phyloP scores from a whole-genome alignment of 1,139 yeast genomes.

The Yamadazyma triangularis region DNA sequence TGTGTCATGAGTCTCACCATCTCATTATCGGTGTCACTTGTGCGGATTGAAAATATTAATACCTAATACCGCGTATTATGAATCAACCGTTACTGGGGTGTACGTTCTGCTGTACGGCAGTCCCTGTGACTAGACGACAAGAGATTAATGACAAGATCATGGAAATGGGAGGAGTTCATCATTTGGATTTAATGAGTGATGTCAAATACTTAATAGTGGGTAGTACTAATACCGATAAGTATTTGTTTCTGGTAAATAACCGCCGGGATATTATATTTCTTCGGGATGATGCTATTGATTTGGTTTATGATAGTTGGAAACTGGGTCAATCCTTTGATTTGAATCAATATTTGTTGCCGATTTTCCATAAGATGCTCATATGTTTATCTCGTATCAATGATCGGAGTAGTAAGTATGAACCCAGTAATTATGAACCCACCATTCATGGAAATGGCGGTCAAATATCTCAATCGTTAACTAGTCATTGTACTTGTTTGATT shows the following conservation, averaged over 20 bases:
- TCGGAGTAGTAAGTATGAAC: slow-evolving; percentile 14
- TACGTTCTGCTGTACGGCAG: slow-evolving; percentile 43
- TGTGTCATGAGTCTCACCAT: too few relatives aligned
- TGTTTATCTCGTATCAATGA: slow-evolving; percentile 50
- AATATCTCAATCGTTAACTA: slow-evolving; percentile 53
- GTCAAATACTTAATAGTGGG: slow-evolving; percentile 69
- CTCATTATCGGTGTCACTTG: too few relatives aligned
- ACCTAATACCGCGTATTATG: not conserved
- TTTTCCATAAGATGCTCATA: slow-evolving; percentile 45
- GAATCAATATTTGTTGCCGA: slow-evolving; percentile 26
- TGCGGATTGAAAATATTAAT: too few relatives aligned
- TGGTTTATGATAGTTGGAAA: slow-evolving; percentile 5
- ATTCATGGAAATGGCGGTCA: slow-evolving; percentile 56
- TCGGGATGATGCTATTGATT: slow-evolving; percentile 12
- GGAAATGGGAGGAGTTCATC: slow-evolving; percentile 61
- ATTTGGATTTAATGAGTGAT: slow-evolving; percentile 61
- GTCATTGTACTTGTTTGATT: slow-evolving; percentile 47
- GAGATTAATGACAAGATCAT: slow-evolving; percentile 38
- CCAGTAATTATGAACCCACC: slow-evolving; percentile 14
- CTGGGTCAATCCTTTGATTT: slow-evolving; percentile 32
- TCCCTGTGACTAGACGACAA: slow-evolving; percentile 23
- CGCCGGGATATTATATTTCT: slow-evolving; percentile 60
- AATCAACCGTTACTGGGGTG: slow-evolving; percentile 27
- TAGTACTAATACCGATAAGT: slow-evolving; percentile 61
- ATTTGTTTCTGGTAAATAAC: slow-evolving; percentile 54